Conservation (phyloP, 768 basidiomycete genomes). For the Tricholoma flavovirens region DNA sequence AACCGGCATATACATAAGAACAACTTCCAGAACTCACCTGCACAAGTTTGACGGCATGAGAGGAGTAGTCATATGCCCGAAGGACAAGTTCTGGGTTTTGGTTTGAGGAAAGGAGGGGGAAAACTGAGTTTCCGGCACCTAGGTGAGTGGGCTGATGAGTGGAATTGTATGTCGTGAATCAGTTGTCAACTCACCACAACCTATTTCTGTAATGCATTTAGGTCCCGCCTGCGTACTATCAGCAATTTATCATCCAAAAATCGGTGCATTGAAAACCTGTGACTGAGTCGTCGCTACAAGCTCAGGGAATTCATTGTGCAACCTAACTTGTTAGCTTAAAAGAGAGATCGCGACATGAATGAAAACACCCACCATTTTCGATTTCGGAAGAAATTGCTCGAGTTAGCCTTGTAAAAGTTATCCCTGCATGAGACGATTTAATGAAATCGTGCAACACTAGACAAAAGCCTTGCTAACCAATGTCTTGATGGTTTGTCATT, state of each 20-base stretch:
- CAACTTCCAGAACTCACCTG: constrained; percentile 43
- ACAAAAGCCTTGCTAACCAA: constrained; percentile 41
- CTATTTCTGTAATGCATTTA: constrained; percentile 76
- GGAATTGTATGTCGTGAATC: not conserved
- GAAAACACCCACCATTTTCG: constrained; percentile 64
- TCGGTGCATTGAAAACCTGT: constrained; percentile 36
- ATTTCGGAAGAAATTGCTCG: constrained; percentile 89
- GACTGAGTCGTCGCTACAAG: constrained; percentile 63
- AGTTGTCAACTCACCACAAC: constrained; percentile 59
- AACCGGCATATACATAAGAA: not conserved
- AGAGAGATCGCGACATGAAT: not conserved
- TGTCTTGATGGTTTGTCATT: constrained; percentile 68
- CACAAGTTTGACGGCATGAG: constrained; percentile 83
- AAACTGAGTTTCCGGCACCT: constrained; percentile 95
- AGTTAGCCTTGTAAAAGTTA: constrained; percentile 84
- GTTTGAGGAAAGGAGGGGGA: constrained; percentile 81
- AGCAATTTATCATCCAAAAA: constrained; percentile 5
- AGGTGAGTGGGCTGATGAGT: not conserved
- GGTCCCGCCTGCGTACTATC: constrained; percentile 60
- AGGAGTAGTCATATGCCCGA: constrained; percentile 87
- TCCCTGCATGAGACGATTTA: constrained; percentile 53
- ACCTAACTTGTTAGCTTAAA: constrained; percentile 45
- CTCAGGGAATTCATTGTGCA: constrained; percentile 93
- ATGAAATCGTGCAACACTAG: not conserved
- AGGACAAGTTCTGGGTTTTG: constrained; percentile 70